Evolutionary conservation across 2,329 filamentous ascomycete genomes (phyloP).

Genomic region (Hypoxylon sp.): DNA sequence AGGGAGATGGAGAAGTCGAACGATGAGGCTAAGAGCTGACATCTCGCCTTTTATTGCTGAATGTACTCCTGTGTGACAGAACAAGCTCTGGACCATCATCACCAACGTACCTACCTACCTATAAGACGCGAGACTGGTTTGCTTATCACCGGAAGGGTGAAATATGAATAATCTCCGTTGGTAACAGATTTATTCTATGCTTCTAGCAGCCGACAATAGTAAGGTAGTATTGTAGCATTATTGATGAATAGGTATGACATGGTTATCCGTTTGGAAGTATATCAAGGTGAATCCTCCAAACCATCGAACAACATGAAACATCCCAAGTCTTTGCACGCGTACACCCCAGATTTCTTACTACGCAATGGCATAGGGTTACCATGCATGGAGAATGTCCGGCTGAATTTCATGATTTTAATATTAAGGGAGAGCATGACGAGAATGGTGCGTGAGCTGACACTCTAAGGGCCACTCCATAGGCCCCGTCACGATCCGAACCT

Average conservation of each 20-base stretch:
- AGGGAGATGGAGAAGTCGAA: conserved; percentile 1
- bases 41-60: conserved; percentile 7
- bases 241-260: background rate
- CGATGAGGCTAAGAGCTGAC: conserved; percentile 8
- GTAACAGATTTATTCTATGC: background rate
- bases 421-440: background rate
- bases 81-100: background rate
- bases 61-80: background rate
- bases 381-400: background rate
- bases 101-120: background rate
- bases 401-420: background rate
- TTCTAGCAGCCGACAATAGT: background rate
- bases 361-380: background rate
- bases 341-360: background rate
- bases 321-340: background rate
- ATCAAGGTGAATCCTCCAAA: background rate
- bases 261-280: background rate
- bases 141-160: background rate
- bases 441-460: background rate
- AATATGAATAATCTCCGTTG: background rate
- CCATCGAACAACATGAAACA: background rate
- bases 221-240: background rate
- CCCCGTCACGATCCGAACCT: too few species aligned
- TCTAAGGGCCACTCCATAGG: background rate
- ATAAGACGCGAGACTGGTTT: background rate